Conservation (phyloP, 805 yeast species). For the Starmerella bacillaris region DNA sequence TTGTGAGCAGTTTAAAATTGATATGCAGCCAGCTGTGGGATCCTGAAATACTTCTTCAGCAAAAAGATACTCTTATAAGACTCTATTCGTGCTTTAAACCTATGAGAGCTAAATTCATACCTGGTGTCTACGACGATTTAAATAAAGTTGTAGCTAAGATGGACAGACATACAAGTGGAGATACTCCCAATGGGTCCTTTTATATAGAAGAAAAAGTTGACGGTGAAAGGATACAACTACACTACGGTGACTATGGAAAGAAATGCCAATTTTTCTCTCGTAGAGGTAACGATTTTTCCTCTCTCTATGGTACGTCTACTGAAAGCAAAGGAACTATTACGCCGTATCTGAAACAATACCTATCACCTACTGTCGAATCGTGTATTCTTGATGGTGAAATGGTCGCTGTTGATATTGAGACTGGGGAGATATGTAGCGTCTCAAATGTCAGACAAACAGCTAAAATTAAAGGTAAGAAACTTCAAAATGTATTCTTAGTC, state of each 20-base stretch:
- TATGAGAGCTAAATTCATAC: constrained; percentile 47
- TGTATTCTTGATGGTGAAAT: constrained; percentile 76
- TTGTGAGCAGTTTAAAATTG: constrained; percentile 43
- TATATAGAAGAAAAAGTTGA: constrained; percentile 80
- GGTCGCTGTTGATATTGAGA: constrained; percentile 59
- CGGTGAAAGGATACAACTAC: constrained; percentile 77
- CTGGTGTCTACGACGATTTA: constrained; percentile 35
- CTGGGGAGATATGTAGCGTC: constrained; percentile 46
- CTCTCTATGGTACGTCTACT: constrained; percentile 41
- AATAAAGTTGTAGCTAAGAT: constrained; percentile 25
- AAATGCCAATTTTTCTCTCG: constrained; percentile 40
- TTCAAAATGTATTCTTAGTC: constrained; percentile 27
- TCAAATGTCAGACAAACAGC: constrained; percentile 65
- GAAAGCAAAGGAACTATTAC: constrained; percentile 36
- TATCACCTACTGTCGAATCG: constrained; percentile 17
- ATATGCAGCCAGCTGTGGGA: constrained; percentile 44
- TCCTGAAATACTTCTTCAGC: constrained; percentile 29
- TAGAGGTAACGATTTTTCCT: constrained; percentile 54
- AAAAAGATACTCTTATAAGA: constrained; percentile 27
- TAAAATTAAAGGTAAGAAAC: constrained; percentile 20
- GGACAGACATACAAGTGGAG: constrained; percentile 8
- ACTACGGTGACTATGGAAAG: constrained; percentile 34
- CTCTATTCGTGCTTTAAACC: constrained; percentile 51
- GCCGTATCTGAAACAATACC: constrained; percentile 28
- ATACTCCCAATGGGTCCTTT: constrained; percentile 23